phyloP scores from a whole-genome alignment of 176 grass and related monocot species.

The Coix lacrymajobi region DNA sequence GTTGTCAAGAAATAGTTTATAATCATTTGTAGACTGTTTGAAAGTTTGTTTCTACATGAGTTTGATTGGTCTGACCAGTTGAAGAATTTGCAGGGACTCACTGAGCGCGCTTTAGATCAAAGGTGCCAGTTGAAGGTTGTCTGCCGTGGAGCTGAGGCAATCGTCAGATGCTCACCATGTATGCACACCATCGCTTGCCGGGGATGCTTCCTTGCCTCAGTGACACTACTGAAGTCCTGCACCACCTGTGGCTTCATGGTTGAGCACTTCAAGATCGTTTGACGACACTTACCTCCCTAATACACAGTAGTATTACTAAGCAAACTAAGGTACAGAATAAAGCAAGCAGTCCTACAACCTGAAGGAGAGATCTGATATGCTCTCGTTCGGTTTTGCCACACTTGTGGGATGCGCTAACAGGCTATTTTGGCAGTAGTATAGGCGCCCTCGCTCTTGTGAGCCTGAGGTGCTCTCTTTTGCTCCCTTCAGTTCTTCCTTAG shows the following conservation, averaged over 20 bases:
- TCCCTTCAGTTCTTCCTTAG: constrained; percentile 12
- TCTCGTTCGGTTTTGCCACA: constrained; percentile 41
- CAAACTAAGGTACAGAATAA: constrained; percentile 33
- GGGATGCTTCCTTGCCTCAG: constrained; percentile 44
- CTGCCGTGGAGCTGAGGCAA: constrained; percentile 47
- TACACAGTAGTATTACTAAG: constrained; percentile 15
- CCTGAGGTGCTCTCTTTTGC: constrained; percentile 34
- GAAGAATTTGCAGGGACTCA: constrained; percentile 23
- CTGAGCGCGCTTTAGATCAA: not conserved
- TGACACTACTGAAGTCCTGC: constrained; percentile 44
- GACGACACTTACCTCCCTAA: constrained; percentile 12
- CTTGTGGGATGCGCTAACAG: constrained; percentile 30
- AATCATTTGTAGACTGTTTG: not conserved
- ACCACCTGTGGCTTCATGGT: constrained; percentile 40
- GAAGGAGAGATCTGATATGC: constrained; percentile 31
- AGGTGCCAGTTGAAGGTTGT: constrained; percentile 55
- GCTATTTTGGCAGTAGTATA: constrained; percentile 4
- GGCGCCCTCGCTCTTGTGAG: constrained; percentile 8
- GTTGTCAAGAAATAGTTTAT: not conserved
- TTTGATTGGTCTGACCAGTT: not conserved
- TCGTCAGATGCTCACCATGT: constrained; percentile 49
- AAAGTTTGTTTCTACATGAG: not conserved
- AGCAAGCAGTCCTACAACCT: constrained; percentile 26
- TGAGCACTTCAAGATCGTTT: constrained; percentile 47
- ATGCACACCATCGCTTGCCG: constrained; percentile 51